Percentiles rank a stretch among this genome's conserved stretches.
phyloP scores from a whole-genome alignment of 345 rosid species.

The Syzygium oleosum region DNA sequence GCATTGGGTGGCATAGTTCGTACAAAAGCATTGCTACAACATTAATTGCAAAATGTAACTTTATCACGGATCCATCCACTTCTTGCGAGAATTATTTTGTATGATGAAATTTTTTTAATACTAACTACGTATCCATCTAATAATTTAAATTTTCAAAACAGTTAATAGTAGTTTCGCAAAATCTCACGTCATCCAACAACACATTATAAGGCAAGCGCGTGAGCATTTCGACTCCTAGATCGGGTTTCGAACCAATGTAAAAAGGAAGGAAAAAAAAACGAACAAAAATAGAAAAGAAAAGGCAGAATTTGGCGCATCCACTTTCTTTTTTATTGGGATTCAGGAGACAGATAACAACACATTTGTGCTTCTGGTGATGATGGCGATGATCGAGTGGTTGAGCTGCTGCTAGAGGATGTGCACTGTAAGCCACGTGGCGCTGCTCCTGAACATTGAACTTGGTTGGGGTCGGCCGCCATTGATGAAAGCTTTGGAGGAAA shows the following conservation, averaged over 20 bases:
- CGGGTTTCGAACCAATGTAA: background rate
- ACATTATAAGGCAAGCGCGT: accelerated
- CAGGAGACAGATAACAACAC: background rate
- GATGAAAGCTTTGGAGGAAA: background rate
- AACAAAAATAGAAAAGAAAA: background rate
- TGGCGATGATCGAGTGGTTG: background rate
- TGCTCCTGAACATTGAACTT: background rate
- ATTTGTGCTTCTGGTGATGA: background rate
- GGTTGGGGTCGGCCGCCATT: background rate
- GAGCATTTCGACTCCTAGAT: background rate
- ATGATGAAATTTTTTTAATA: too few relatives aligned
- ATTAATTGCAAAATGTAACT: background rate
- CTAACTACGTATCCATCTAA: too few relatives aligned
- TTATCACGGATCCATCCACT: too few relatives aligned
- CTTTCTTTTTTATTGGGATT: background rate
- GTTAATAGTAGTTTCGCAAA: accelerated
- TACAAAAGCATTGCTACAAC: background rate
- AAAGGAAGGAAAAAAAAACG: background rate
- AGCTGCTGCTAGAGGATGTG: background rate
- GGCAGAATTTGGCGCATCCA: background rate
- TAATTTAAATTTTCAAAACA: background rate
- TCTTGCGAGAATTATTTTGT: too few relatives aligned
- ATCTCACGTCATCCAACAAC: background rate
- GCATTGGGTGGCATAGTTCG: background rate
- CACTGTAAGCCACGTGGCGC: background rate